phyloP scores from a whole-genome alignment of 495 filamentous ascomycete genomes.

The Collariella sp. region DNA sequence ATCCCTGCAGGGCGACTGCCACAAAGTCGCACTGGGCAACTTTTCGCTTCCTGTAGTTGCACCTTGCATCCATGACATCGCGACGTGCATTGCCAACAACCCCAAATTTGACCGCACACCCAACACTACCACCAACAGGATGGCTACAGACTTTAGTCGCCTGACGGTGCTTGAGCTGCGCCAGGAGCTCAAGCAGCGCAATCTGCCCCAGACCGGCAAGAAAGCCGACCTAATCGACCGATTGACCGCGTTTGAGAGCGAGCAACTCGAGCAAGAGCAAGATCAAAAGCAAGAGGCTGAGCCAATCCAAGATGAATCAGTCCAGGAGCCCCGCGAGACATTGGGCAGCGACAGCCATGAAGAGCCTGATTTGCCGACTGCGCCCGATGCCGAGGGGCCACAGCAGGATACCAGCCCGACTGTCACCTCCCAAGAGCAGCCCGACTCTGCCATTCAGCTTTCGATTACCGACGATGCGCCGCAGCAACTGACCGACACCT shows the following conservation, averaged over 20 bases:
- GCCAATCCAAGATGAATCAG: neutral
- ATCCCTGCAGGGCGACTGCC: neutral
- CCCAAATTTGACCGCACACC: neutral
- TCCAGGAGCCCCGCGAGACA: slow-evolving; percentile 6
- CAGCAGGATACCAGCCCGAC: neutral
- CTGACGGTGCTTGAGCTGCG: slow-evolving; percentile 54
- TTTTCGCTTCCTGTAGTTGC: neutral
- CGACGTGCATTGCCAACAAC: slow-evolving; percentile 1
- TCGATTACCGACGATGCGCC: neutral
- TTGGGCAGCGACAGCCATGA: neutral
- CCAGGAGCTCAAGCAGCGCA: slow-evolving; percentile 48
- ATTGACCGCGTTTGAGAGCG: slow-evolving; percentile 19
- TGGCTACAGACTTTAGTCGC: slow-evolving; percentile 49
- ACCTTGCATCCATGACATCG: neutral
- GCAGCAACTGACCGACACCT: neutral
- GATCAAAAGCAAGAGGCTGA: too few species aligned
- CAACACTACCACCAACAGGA: slow-evolving; percentile 14
- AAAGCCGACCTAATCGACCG: slow-evolving; percentile 51
- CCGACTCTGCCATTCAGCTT: neutral
- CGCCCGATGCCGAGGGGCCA: neutral
- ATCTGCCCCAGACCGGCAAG: slow-evolving; percentile 45
- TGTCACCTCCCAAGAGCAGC: neutral
- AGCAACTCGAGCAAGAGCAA: neutral
- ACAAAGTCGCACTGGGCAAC: slow-evolving; percentile 4
- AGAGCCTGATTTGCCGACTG: neutral